Base-by-base conservation (phyloP, 108 stramenopile species). In the Nitzschia inconspicua region DNA sequence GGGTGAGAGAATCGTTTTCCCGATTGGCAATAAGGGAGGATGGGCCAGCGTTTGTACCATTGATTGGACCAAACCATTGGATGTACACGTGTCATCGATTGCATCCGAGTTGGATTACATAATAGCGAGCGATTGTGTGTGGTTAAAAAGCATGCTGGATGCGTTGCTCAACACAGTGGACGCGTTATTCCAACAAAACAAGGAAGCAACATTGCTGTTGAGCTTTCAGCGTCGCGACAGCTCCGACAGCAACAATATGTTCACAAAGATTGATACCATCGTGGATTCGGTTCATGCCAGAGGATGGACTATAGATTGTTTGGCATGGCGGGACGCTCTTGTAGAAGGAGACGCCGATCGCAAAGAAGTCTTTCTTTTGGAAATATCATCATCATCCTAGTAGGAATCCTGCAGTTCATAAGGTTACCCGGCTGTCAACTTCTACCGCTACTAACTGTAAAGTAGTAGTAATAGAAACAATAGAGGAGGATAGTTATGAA, bases 41-140 rank as follows among this genome's bases (percentile, higher is more conserved):
- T 87, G 78, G 77, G 80, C 71, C 0, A 65, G 49, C 41, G 43
- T 77, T 8, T 53, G 69, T 6, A 25, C 75, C 2, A 39, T 87
- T 31, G 80, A 87, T 65, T 87, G 86, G 86, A 84, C 72, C 5
- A 36, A 49, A n/a, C 77, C 80, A 13, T 16, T 84, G 3, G 8
- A 58, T 1, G 54, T 73, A 16, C 82, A 87, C 44, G 51, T 84
- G 14, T 47, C 62, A 2, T 47, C 53, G 16, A 31, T 54, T 3
- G 34, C 53, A n/a, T 54, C 53, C n/a, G n/a, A n/a, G 41, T 30
- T 86, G 9, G 85, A 86, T 44, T 47, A 72, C 36, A 75, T 87
- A 25, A 51, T 87, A 18, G 85, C 85, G 10, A 73, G 79, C 43
- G 85, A 87, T 63, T 77, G 77, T 41, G 80, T 87, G 2, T 87